A percentile compares a stretch with the other conserved stretches of the same genome.
Conservation (phyloP, 164 flowering plant species). For the Chloranthus sessilifolius region DNA sequence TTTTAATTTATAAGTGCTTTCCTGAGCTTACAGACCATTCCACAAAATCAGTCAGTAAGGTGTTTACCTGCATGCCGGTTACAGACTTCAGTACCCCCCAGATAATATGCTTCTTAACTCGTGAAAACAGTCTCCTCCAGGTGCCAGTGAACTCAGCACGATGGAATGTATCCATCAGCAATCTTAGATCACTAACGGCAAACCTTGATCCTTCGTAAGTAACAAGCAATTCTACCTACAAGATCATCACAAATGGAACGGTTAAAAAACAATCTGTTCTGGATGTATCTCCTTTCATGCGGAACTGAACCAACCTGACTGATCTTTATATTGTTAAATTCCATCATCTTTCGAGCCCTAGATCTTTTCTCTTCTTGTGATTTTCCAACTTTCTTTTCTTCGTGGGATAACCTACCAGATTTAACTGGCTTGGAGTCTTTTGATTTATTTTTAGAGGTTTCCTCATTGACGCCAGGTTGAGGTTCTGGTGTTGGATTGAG, state of each 20-base stretch:
- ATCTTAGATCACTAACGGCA: conserved; percentile 81
- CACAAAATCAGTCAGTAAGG: neutral
- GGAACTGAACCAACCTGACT: conserved; percentile 65
- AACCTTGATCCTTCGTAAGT: conserved; percentile 94
- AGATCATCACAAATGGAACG: conserved; percentile 1
- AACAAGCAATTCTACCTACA: conserved; percentile 85
- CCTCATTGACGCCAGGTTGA: conserved; percentile 38
- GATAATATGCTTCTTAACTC: conserved; percentile 94
- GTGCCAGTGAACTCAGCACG: conserved; percentile 91
- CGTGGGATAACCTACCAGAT: conserved; percentile 85
- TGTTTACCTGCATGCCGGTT: conserved; percentile 95
- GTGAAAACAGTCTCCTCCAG: conserved; percentile 90
- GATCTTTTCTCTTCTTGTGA: conserved; percentile 73
- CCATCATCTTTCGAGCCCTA: conserved; percentile 81
- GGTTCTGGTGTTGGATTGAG: conserved; percentile 47
- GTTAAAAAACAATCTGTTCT: neutral
- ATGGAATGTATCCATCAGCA: conserved; percentile 94
- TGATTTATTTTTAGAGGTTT: conserved; percentile 44
- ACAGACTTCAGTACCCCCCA: conserved; percentile 99
- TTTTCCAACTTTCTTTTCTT: conserved; percentile 80
- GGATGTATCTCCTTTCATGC: neutral
- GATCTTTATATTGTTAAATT: conserved; percentile 90
- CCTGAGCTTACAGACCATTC: too few relatives aligned
- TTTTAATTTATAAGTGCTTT: too few relatives aligned
- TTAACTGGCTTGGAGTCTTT: conserved; percentile 63